Percentiles rank a stretch among this genome's conserved stretches.
phyloP scores from a whole-genome alignment of 2,329 filamentous ascomycete species.

The Cladosporium sp. region DNA sequence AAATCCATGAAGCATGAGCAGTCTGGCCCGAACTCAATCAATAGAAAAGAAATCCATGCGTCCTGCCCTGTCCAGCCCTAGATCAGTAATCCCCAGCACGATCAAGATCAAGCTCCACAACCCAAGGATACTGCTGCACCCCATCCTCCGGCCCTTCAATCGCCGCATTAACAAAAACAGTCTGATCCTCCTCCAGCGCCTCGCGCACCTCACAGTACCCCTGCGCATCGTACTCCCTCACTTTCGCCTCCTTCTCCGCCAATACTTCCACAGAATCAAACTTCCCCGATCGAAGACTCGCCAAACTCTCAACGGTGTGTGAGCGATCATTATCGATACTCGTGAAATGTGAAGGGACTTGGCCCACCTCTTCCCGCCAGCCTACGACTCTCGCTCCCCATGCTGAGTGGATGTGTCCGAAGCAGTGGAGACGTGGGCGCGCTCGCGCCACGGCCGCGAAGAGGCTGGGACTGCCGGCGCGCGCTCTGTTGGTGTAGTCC shows the following conservation, averaged over 20 bases:
- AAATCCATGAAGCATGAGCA: too few species aligned
- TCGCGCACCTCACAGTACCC: background rate
- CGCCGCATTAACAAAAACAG: slow-evolving; percentile 57
- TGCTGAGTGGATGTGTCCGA: slow-evolving; percentile 56
- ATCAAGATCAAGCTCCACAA: slow-evolving; percentile 47
- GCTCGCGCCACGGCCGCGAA: slow-evolving; percentile 43
- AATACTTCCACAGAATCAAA: slow-evolving; percentile 13
- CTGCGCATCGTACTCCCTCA: background rate
- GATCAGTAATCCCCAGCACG: background rate
- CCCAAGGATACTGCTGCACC: slow-evolving; percentile 48
- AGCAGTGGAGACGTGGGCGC: slow-evolving; percentile 49
- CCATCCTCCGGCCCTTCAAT: slow-evolving; percentile 43
- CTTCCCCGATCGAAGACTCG: slow-evolving; percentile 17
- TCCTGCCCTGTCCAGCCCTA: too few species aligned
- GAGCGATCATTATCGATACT: slow-evolving; percentile 43
- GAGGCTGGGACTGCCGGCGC: slow-evolving; percentile 42
- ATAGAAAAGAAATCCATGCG: too few species aligned
- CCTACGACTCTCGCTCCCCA: slow-evolving; percentile 53
- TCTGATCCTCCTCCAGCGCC: slow-evolving; percentile 36
- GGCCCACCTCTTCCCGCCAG: slow-evolving; percentile 43
- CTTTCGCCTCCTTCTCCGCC: background rate
- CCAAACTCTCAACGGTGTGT: slow-evolving; percentile 33
- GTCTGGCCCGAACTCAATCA: too few species aligned
- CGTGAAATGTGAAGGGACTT: slow-evolving; percentile 36
- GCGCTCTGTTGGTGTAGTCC: slow-evolving; percentile 20